A percentile compares a stretch with the other conserved stretches of the same genome.
Evolutionary conservation across 2,329 filamentous ascomycete species (phyloP).

Genomic region (Fusarium caatingaense): DNA sequence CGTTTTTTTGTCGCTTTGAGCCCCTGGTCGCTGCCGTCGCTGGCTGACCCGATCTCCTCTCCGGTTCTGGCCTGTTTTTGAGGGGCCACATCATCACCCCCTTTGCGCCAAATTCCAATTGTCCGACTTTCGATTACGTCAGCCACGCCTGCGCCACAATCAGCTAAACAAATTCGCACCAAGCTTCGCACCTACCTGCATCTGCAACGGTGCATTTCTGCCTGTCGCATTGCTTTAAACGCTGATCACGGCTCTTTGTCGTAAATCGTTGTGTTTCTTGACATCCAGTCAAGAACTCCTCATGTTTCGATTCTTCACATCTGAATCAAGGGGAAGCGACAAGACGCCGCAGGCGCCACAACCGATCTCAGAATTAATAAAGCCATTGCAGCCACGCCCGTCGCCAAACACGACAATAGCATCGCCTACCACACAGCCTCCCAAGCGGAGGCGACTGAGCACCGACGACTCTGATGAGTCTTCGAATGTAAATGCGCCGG

Average conservation of each 20-base stretch:
- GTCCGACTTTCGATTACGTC: slow-evolving; percentile 51
- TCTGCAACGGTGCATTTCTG: slow-evolving; percentile 23
- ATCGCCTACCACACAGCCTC: slow-evolving; percentile 46
- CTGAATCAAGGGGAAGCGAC: slow-evolving; percentile 68
- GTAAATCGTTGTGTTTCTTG: slow-evolving; percentile 33
- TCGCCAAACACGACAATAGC: slow-evolving; percentile 46
- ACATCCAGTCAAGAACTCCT: slow-evolving; percentile 54
- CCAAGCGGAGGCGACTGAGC: slow-evolving; percentile 56
- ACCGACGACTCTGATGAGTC: slow-evolving; percentile 48
- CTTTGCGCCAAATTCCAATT: slow-evolving; percentile 46
- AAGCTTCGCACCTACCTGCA: slow-evolving; percentile 12
- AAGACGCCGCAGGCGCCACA: slow-evolving; percentile 58
- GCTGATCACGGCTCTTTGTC: slow-evolving; percentile 32
- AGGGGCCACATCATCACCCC: slow-evolving; percentile 51
- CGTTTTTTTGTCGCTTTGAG: slow-evolving; percentile 30
- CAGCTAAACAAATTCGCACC: slow-evolving; percentile 25
- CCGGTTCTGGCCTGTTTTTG: slow-evolving; percentile 45
- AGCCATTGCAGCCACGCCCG: slow-evolving; percentile 50
- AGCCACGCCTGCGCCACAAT: slow-evolving; percentile 44
- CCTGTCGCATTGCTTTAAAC: slow-evolving; percentile 38
- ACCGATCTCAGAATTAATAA: slow-evolving; percentile 52
- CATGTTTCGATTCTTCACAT: slow-evolving; percentile 73
- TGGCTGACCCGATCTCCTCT: slow-evolving; percentile 41
- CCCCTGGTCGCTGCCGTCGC: slow-evolving; percentile 42
- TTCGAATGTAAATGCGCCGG: slow-evolving; percentile 43